Percentiles rank a stretch among this genome's conserved stretches.
These are phyloP conservation scores for Fusarium stilboides DNA, from an alignment of 2,329 filamentous ascomycete species.

Conservation along the genomic window DNA sequence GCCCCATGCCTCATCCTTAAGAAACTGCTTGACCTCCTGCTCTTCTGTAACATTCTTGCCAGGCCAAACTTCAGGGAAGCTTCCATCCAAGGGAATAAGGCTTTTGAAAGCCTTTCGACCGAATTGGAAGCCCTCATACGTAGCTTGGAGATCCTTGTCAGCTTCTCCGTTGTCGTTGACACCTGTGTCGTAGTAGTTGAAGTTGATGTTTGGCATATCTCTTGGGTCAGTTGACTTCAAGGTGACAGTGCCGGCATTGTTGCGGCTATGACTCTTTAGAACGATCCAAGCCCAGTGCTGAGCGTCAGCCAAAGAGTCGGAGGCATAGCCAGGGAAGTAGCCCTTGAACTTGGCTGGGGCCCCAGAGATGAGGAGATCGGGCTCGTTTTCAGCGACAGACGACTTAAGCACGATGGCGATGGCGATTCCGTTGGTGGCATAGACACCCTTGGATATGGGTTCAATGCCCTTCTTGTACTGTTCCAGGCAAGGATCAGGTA, in stretches of 20 bases:
- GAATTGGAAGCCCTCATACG: slow-evolving; percentile 69
- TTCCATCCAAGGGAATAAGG: slow-evolving; percentile 33
- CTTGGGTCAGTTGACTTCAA: slow-evolving; percentile 73
- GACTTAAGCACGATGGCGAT: slow-evolving; percentile 60
- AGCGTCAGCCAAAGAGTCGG: slow-evolving; percentile 59
- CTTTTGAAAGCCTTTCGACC: slow-evolving; percentile 60
- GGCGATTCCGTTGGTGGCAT: slow-evolving; percentile 67
- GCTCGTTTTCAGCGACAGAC: slow-evolving; percentile 59
- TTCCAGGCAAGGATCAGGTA: slow-evolving; percentile 41
- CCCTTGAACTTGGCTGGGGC: slow-evolving; percentile 69
- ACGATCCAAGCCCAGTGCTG: slow-evolving; percentile 60
- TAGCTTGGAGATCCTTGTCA: slow-evolving; percentile 67
- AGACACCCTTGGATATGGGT: slow-evolving; percentile 47
- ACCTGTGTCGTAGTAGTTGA: slow-evolving; percentile 72
- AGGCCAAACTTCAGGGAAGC: slow-evolving; percentile 48
- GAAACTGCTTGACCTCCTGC: slow-evolving; percentile 42
- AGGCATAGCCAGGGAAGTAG: slow-evolving; percentile 69
- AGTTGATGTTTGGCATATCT: slow-evolving; percentile 75
- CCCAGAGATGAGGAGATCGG: slow-evolving; percentile 70
- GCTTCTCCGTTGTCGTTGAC: slow-evolving; percentile 61
- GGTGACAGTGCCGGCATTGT: slow-evolving; percentile 73
- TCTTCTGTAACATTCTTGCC: slow-evolving; percentile 59
- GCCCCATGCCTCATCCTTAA: slow-evolving; percentile 53
- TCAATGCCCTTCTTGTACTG: slow-evolving; percentile 32
- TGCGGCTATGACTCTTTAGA: slow-evolving; percentile 68